Base-by-base conservation (phyloP, 2,329 filamentous ascomycete species). In the Elsinoe australis region DNA sequence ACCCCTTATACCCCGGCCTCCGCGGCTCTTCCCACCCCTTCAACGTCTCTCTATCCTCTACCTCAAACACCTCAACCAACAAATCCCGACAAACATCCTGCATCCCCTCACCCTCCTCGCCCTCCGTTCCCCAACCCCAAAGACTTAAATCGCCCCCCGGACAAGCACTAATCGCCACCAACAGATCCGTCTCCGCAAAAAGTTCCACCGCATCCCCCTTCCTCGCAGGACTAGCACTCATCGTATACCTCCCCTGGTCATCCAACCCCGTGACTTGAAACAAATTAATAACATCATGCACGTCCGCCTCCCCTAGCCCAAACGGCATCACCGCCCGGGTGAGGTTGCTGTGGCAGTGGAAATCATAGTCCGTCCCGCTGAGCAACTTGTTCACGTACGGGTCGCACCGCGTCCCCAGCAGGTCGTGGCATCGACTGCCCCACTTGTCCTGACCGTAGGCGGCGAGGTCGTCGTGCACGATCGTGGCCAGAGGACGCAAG, bases 261-360 rank as follows among this genome's bases (percentile, higher is more conserved):
- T 92, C 82, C 38, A 92, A 61, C 0, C 86, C 85, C 0, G 87
- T 92, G 5, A 89, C 85, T 63, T 94, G 87, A 61, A 94, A 92
- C 2, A 94, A 71, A 59, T 94, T 94, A 47, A 94, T 72, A 0
- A 94, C 86, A 61, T 94, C 86, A 58, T 94, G 87, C 1, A 92
- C 79, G 34, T 49, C 47, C 4, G 31, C 21, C 36, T 49, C 47
- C 28, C 24, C 21, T 15, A 92, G 63, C 0, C 85, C 84, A 52
- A 72, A 80, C 0, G 82, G 80, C 1, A 81, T 53, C 2, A 92
- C 77, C 0, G 87, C 83, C 3, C 87, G 77, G 1, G 78, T 79
- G 8, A 94, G 74, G 62, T 94, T 94, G 1, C 82, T 87, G 59
- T 90, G 86, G 63, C 87, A 94, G 62, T 92, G 85, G 63, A 78